Conservation (phyloP, 2,329 filamentous ascomycete genomes). For the Onygenales sp. region DNA sequence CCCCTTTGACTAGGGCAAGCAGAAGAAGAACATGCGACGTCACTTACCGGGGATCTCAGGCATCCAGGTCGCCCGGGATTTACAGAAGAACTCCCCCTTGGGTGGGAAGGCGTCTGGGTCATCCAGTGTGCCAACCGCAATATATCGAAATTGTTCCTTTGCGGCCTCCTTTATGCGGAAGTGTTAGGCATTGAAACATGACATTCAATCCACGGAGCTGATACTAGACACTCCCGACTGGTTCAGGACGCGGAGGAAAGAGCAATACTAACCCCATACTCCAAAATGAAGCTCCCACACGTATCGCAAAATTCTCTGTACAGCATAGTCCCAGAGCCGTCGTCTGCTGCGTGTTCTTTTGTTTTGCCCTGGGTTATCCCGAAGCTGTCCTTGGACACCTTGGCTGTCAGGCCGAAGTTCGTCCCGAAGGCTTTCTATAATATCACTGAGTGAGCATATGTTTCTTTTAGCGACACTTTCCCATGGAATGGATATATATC, state of each 20-base stretch:
- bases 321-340: conserved; percentile 38
- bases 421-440: conserved; percentile 41
- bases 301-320: conserved; percentile 45
- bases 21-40: background rate
- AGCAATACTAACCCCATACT: conserved; percentile 37
- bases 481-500: background rate
- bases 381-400: conserved; percentile 38
- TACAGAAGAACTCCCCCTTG: conserved; percentile 49
- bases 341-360: conserved; percentile 40
- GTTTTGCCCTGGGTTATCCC: conserved; percentile 29
- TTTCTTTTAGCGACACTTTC: background rate
- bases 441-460: background rate
- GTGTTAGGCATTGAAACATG: background rate
- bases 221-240: no score
- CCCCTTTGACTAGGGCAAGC: conserved; percentile 1
- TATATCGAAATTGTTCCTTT: conserved; percentile 30
- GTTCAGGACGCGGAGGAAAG: background rate
- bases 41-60: conserved; percentile 37
- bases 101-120: conserved; percentile 40
- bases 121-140: conserved; percentile 43
- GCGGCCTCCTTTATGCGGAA: conserved; percentile 18
- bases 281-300: conserved; percentile 43
- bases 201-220: no score
- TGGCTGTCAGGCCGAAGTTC: conserved; percentile 44
- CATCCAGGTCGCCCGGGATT: conserved; percentile 40